These are phyloP conservation scores for Ilyonectria sp. DNA, from an alignment of 2,329 filamentous ascomycete genomes.

Conservation along the genomic window DNA sequence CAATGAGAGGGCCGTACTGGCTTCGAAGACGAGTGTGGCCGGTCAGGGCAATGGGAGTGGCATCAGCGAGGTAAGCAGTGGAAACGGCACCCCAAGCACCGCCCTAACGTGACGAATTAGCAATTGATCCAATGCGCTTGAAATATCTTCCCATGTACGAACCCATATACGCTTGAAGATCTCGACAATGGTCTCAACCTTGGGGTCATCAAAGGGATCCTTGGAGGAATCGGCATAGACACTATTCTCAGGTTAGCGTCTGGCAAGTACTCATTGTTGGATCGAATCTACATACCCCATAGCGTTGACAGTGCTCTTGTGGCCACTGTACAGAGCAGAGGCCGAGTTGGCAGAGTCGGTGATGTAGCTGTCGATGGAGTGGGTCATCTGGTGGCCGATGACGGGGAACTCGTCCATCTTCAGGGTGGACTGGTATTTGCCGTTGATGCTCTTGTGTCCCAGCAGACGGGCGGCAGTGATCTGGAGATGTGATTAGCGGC, in stretches of 20 bases:
- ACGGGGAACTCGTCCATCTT: conserved; percentile 87
- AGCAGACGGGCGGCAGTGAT: conserved; percentile 86
- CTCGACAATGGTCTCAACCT: conserved; percentile 87
- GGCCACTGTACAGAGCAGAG: conserved; percentile 84
- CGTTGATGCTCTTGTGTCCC: conserved; percentile 86
- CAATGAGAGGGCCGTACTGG: conserved; percentile 80
- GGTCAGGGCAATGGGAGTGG: conserved; percentile 82
- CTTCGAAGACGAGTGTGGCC: conserved; percentile 81
- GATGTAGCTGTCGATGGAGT: conserved; percentile 88
- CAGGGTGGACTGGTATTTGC: conserved; percentile 84
- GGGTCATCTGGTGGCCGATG: conserved; percentile 91
- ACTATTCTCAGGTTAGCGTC: conserved; percentile 48
- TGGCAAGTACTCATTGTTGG: background rate
- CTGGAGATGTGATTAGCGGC: conserved; percentile 43
- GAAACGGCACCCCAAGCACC: conserved; percentile 78
- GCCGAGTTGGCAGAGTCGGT: conserved; percentile 91
- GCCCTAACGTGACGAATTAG: conserved; percentile 51
- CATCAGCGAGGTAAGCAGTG: conserved; percentile 87
- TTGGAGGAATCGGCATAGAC: conserved; percentile 85
- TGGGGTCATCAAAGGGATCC: conserved; percentile 84
- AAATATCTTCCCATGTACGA: conserved; percentile 51
- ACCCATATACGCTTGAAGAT: conserved; percentile 80
- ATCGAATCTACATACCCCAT: conserved; percentile 67
- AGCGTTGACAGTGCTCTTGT: conserved; percentile 88
- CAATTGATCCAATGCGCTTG: background rate